Evolutionary conservation across 179 eudicot species (phyloP), one percentile per base, ranked within the genome.

Genomic region (Kewa caespitosa): DNA sequence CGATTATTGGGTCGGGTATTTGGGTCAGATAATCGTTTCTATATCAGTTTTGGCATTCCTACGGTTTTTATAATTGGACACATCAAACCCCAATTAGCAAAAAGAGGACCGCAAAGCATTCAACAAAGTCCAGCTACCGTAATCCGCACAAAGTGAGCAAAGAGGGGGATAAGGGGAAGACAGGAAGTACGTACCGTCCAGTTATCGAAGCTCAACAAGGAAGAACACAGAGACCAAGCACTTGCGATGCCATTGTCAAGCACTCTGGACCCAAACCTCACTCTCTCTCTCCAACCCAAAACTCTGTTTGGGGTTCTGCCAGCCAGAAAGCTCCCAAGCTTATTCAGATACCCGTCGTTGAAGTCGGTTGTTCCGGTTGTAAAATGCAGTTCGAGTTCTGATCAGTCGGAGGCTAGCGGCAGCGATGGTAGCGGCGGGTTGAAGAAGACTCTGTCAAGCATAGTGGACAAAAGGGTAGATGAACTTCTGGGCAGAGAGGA

Each of bases 391-490:
- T 77, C 86, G 17, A 73, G 62, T 73, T 70, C 86, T 7, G 81
- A 76, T 22, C 71, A 38, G 64, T 7, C 28, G 60, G 59, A 54
- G 22, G 76, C 68, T 11, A 73, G 37, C 36, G 42, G 66, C 23
- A 18, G 39, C 6, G 64, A 18, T 38, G 81, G 38, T 55, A 61
- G 41, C 7, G 87, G 85, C 23, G 83, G 85, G 41, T 75, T 90
- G 73, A 91, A 85, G 86, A 84, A 82, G 18, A 64, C 78, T 9
- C 38, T 93, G 41, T 87, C 96, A 1, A 90, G 86, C 17, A 86
- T 93, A 54, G 91, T 96, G 61, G 97, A 86, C 71, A 79, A 89
- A 48, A 82, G 84, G 38, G 96, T 96, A 2, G 91, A 90, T 50
- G 83, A 89, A 65, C 83, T 96, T 50, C 38, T 96, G 78, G 85